Evolutionary conservation across 805 yeast species (phyloP), one percentile per base, ranked within the genome.

Genomic region (Saturnispora silvae): DNA sequence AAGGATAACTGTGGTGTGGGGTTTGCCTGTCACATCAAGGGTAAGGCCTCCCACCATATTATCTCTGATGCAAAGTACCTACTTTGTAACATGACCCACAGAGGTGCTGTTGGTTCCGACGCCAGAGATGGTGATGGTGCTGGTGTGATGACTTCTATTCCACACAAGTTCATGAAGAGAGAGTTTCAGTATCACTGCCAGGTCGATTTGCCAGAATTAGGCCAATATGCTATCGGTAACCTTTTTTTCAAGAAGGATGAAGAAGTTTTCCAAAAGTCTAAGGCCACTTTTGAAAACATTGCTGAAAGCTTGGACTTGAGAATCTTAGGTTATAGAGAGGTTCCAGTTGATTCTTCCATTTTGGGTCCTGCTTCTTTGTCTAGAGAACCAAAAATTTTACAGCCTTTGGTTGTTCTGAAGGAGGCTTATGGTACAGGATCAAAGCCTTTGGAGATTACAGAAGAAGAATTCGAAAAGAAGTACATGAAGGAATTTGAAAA

Each of bases 111-210:
- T 43, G 94, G 95, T 42, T 69, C 85, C 1, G 95, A 87, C 54
- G 94, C 96, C 17, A 76, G 86, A 52, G 96, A 89, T 58, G 98
- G 98, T 61, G 98, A 89, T 57, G 98, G 98, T 62, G 98, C 98
- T 20, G 98, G 98, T 60, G 85, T 89, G 44, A 75, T 89, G 74
- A 75, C 92, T 35, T 81, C 95, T 22, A 76, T 89, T 45, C 96
- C 96, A 25, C 96, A 87, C 63, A 77, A 73, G 46, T 84, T 92
- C 59, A 75, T 89, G 69, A 61, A 62, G 42, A 75, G 89, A 58
- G 97, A 89, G 64, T 87, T 87, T 57, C 72, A 72, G 50, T 75
- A 79, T 50, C 73, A 74, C 41, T 69, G 80, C 52, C 66, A 74
- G 46, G 64, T 83, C 37, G 68, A 67, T 40, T 64, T 89, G 42